Conservation (phyloP, 208 protist species). For the Tritrichomonas foetus region DNA sequence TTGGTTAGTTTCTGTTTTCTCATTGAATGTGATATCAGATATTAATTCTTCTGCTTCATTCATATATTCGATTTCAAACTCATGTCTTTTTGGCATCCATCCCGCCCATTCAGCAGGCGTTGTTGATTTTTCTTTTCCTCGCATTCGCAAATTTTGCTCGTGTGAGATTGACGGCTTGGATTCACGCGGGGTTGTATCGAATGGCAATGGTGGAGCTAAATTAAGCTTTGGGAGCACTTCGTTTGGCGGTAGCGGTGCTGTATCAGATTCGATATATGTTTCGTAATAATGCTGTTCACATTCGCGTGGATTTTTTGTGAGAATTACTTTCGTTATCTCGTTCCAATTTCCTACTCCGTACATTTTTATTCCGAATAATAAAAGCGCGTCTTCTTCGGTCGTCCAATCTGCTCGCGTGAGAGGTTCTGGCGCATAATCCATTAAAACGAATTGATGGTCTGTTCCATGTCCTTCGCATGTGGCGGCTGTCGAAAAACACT, state of each 20-base stretch:
- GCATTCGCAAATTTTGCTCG: not conserved
- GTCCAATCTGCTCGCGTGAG: not conserved
- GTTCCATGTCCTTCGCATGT: not conserved
- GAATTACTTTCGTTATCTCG: not conserved
- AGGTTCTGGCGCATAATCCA: not conserved
- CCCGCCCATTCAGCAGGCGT: not conserved
- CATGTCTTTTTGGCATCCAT: conserved; percentile 23
- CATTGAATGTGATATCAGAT: not conserved
- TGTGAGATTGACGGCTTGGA: not conserved
- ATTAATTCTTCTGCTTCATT: conserved; percentile 26
- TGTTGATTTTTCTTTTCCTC: not conserved
- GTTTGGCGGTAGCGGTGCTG: not conserved
- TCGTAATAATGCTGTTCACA: not conserved
- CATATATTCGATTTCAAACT: conserved; percentile 30
- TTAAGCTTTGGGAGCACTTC: not conserved
- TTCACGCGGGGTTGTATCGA: not conserved
- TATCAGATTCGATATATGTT: not conserved
- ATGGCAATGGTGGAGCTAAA: not conserved
- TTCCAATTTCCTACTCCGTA: not conserved
- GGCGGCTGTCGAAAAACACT: not conserved
- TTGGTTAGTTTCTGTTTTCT: not conserved
- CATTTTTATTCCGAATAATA: not conserved
- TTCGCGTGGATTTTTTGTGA: not conserved
- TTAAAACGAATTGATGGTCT: not conserved
- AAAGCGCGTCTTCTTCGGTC: not conserved